phyloP scores from a whole-genome alignment of 768 basidiomycete genomes.

The Goffeauzyma gilvescens region DNA sequence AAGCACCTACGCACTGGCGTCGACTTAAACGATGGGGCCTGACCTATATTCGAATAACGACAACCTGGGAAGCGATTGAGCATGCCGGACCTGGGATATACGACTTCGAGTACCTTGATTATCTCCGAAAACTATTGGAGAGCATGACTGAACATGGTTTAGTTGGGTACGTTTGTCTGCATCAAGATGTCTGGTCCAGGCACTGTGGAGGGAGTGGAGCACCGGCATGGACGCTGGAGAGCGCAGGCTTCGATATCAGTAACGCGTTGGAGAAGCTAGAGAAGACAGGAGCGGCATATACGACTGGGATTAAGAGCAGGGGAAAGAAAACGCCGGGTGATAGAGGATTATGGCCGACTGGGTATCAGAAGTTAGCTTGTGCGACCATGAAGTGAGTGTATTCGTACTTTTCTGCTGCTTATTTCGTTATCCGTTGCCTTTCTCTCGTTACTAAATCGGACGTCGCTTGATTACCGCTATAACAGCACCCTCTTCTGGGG shows the following conservation, averaged over 20 bases:
- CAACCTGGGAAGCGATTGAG: conserved; percentile 95
- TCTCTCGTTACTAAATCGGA: neutral
- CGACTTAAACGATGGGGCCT: conserved; percentile 70
- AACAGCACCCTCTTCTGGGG: conserved; percentile 84
- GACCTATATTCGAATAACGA: conserved; percentile 73
- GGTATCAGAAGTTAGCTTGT: conserved; percentile 81
- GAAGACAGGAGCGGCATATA: conserved; percentile 68
- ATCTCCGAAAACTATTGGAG: conserved; percentile 44
- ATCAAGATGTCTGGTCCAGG: conserved; percentile 93
- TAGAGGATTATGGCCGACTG: conserved; percentile 75
- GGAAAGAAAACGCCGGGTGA: conserved; percentile 49
- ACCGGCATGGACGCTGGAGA: conserved; percentile 82
- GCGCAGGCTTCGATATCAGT: conserved; percentile 64
- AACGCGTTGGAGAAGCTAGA: conserved; percentile 43
- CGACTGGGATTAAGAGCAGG: conserved; percentile 56
- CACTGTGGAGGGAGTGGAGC: conserved; percentile 84
- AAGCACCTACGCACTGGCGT: conserved; percentile 67
- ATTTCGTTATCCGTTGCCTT: neutral
- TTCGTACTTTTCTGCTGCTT: neutral
- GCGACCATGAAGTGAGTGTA: conserved; percentile 54
- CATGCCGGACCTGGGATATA: conserved; percentile 75
- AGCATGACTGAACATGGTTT: conserved; percentile 24
- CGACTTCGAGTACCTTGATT: conserved; percentile 62
- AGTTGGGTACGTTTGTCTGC: conserved; percentile 38
- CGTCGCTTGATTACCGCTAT: neutral